Evolutionary conservation across 129 eudicot species (phyloP), one percentile per base, ranked within the genome.

Genomic region (Helianthus annuus): DNA sequence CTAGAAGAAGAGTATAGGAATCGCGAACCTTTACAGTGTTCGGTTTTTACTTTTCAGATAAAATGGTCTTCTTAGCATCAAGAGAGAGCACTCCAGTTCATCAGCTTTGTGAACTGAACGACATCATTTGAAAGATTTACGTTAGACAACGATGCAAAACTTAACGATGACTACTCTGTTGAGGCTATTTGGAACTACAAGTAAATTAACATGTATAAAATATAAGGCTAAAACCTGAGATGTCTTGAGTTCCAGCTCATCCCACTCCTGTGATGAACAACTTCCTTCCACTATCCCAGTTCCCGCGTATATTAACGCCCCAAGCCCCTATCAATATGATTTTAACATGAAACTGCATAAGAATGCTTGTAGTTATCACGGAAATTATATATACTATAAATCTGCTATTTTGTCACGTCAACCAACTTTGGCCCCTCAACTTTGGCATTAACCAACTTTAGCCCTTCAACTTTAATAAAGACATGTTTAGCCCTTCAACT

Each of bases 231-330:
- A 56, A 82, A 93, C 98, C 98, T 93, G 98, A 74, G 96, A 87
- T 57, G 90, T 89, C 89, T 93, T 93, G 7, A 93, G 84, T 74
- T 93, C 95, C 76, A 93, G 76, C 84, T 93, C 98, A 60, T 93
- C 91, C 98, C 98, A 93, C 78, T 93, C 98, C 38, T 78, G 87
- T 55, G 85, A 70, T 32, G 98, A 81, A 79, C 81, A 49, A 70
- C 98, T 93, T 80, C 96, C 98, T 80, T 93, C 90, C 9, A 93
- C 98, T 62, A 93, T 87, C 52, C 98, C 98, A 29, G 96, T 90
- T 56, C 98, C 98, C n/a, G 98, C 98, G 70, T 87, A 93, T 56
- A 93, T 78, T 49, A 90, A 78, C 63, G 96, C 98, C 75, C 98
- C 98, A 76, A 80, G 68, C 48, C 83, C 98, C 98, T 92, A 60